Percentiles rank a stretch among this genome's conserved stretches.
Conservation (phyloP, 1,139 yeast species). For the Blastobotrys apis region DNA sequence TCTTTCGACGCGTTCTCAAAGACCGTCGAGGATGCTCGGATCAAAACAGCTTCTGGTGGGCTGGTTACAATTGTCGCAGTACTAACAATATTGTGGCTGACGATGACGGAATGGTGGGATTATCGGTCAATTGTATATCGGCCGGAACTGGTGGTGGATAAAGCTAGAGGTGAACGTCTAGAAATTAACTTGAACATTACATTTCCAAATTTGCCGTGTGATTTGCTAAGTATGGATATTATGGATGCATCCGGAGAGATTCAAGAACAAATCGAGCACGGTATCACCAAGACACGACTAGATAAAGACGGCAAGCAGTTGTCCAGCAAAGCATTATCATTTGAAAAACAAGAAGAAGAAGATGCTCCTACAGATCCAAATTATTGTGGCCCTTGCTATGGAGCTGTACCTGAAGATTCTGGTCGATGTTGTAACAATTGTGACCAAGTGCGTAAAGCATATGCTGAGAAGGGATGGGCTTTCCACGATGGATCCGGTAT, state of each 20-base stretch:
- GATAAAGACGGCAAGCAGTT: constrained; percentile 45
- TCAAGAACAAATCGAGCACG: constrained; percentile 68
- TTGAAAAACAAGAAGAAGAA: constrained; percentile 33
- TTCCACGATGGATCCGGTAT: constrained; percentile 82
- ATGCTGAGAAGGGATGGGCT: constrained; percentile 76
- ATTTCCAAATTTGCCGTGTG: constrained; percentile 85
- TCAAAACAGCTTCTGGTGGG: constrained; percentile 88
- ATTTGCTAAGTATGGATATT: constrained; percentile 52
- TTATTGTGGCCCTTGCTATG: constrained; percentile 89
- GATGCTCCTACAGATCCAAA: constrained; percentile 40
- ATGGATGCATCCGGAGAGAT: constrained; percentile 86
- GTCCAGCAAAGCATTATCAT: constrained; percentile 32
- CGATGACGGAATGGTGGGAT: constrained; percentile 70
- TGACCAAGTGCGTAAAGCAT: constrained; percentile 74
- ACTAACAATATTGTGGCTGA: constrained; percentile 55
- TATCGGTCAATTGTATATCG: constrained; percentile 62
- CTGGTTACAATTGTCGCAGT: constrained; percentile 72
- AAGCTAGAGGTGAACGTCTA: constrained; percentile 71
- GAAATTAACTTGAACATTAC: constrained; percentile 77
- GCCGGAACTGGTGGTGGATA: constrained; percentile 85
- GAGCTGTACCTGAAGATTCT: constrained; percentile 55
- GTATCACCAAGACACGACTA: constrained; percentile 67
- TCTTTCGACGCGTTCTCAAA: constrained; percentile 87
- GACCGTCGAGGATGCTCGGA: constrained; percentile 89
- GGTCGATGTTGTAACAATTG: constrained; percentile 77